Evolutionary conservation across 768 basidiomycete genomes (phyloP).

Genomic region (Tulasnella sp.): DNA sequence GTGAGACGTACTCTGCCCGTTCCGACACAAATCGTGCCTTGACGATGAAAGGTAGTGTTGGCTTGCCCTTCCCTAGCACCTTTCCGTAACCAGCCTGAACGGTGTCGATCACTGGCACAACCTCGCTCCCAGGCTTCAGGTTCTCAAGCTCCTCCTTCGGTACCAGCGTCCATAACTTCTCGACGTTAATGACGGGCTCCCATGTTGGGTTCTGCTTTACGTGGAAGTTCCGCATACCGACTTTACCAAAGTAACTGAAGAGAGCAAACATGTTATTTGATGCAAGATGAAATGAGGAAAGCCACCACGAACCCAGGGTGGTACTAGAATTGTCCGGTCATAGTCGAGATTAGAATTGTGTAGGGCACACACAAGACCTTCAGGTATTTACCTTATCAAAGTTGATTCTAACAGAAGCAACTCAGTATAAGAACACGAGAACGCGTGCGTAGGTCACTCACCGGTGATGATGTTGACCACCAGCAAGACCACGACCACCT

Average conservation of each 20-base stretch:
- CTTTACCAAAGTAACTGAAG: constrained; percentile 93
- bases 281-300: background rate
- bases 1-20: constrained; percentile 57
- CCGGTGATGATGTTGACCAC: constrained; percentile 99
- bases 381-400: constrained; percentile 88
- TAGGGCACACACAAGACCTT: no score
- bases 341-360: background rate
- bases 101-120: constrained; percentile 93
- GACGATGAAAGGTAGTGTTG: constrained; percentile 88
- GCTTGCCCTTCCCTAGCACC: constrained; percentile 91
- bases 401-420: constrained; percentile 52
- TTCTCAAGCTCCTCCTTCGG: constrained; percentile 73
- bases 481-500: constrained; percentile 99
- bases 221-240: constrained; percentile 99
- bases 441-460: constrained; percentile 34
- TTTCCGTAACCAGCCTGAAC: constrained; percentile 77
- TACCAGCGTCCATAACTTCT: constrained; percentile 90
- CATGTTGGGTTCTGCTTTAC: constrained; percentile 80
- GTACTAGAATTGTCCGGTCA: constrained; percentile 37
- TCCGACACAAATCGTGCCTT: constrained; percentile 93
- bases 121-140: constrained; percentile 55
- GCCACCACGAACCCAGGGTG: constrained; percentile 48
- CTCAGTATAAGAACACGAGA: background rate
- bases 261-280: background rate
- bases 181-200: constrained; percentile 96